Evolutionary conservation across 495 filamentous ascomycete species (phyloP).

Genomic region (Podospora tetraspora): DNA sequence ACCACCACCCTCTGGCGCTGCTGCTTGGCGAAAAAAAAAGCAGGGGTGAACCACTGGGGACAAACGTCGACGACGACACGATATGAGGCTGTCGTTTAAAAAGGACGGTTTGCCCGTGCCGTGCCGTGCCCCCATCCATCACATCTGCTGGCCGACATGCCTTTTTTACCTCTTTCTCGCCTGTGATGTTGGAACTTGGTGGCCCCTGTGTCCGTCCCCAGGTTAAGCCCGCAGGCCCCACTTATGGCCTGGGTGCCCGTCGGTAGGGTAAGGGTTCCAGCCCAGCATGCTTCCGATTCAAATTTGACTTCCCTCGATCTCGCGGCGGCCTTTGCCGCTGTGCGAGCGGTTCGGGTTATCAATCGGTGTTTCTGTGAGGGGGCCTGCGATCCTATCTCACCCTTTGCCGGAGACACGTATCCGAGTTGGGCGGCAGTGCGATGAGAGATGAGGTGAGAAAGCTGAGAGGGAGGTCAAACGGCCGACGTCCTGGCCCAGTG

Average conservation of each 20-base stretch:
- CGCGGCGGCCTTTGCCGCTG: background rate
- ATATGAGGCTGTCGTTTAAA: background rate
- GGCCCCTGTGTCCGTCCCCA: background rate
- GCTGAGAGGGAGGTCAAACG: background rate
- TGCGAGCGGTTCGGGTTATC: background rate
- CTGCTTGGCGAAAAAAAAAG: slow-evolving; percentile 8
- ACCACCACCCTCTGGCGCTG: slow-evolving; percentile 5
- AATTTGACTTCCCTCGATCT: background rate
- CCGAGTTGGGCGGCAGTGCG: background rate
- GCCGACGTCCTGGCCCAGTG: background rate
- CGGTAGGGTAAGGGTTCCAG: background rate
- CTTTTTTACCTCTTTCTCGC: background rate
- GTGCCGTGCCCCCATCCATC: slow-evolving; percentile 5
- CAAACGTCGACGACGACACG: background rate
- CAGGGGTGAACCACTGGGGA: slow-evolving; percentile 8
- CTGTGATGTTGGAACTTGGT: background rate
- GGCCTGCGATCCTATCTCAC: background rate
- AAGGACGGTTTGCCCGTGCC: slow-evolving; percentile 4
- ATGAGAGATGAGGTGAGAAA: background rate
- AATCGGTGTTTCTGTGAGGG: too few relatives aligned
- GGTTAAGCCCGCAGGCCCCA: background rate
- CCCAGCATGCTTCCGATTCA: background rate
- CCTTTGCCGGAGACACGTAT: background rate
- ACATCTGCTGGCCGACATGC: background rate
- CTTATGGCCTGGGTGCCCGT: background rate